Percentiles rank a stretch among this genome's conserved stretches.
These are phyloP conservation scores for Datura wrightii DNA, from an alignment of 257 asterid genomes.

Conservation along the genomic window DNA sequence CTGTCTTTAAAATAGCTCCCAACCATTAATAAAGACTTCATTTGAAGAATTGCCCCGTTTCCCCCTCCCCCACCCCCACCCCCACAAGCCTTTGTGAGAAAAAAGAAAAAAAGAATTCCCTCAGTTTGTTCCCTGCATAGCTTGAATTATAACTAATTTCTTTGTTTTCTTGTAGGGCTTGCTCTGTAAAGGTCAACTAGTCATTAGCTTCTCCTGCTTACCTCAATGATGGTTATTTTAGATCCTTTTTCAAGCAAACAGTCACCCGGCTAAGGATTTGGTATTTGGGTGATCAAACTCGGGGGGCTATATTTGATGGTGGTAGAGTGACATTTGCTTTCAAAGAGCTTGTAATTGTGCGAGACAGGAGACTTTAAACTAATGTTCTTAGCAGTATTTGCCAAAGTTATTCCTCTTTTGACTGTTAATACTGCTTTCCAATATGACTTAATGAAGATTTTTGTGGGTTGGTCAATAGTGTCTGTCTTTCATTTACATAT, in stretches of 20 bases:
- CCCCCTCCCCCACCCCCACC: not conserved
- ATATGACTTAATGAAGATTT: not conserved
- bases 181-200: slow-evolving; percentile 6
- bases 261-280: not conserved
- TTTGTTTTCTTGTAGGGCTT: slow-evolving; percentile 13
- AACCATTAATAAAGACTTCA: not conserved
- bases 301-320: not conserved
- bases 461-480: not conserved
- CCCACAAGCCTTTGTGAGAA: too few relatives aligned
- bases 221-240: not conserved
- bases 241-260: not conserved
- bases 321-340: not conserved
- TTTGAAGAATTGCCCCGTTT: not conserved
- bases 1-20: not conserved
- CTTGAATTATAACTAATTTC: slow-evolving; percentile 1
- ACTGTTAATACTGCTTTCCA: not conserved
- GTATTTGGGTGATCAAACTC: not conserved
- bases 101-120: not conserved
- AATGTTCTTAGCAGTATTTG: not conserved
- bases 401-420: not conserved
- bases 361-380: not conserved
- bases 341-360: slow-evolving; percentile 1
- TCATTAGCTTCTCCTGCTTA: slow-evolving; percentile 6
- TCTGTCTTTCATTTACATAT: not conserved
- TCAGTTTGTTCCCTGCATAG: not conserved